Percentiles rank a stretch among this genome's conserved stretches.
These are phyloP conservation scores for Oemleria cerasiformis DNA, from an alignment of 306 rosid genomes.

Conservation along the genomic window DNA sequence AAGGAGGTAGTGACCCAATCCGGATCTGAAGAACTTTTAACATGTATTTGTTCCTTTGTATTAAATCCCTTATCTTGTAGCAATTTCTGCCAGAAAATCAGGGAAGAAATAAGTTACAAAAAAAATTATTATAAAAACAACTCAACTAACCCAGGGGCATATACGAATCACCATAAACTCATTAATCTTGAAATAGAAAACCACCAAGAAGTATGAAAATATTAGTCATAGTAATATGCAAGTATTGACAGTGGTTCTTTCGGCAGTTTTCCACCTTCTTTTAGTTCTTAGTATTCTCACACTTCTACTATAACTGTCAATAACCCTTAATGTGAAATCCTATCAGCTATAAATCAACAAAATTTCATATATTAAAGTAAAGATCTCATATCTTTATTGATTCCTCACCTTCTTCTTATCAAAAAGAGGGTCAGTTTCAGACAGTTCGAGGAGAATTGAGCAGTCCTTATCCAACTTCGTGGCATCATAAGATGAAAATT, in stretches of 20 bases:
- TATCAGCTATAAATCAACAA: neutral
- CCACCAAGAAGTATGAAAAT: neutral
- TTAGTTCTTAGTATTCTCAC: neutral
- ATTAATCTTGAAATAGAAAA: neutral
- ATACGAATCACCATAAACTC: constrained; percentile 1
- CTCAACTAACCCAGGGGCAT: constrained; percentile 13
- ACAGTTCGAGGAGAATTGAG: constrained; percentile 57
- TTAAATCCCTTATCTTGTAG: constrained; percentile 54
- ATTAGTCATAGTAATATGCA: neutral
- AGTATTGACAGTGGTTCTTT: neutral
- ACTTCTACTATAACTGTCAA: constrained; percentile 11
- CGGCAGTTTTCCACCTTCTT: no score
- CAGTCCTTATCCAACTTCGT: constrained; percentile 38
- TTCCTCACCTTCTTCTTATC: constrained; percentile 60
- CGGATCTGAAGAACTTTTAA: constrained; percentile 34
- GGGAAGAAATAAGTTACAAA: constrained; percentile 18
- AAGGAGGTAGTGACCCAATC: constrained; percentile 37
- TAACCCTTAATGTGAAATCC: constrained; percentile 1
- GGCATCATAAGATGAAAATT: constrained; percentile 16
- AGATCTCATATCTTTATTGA: neutral
- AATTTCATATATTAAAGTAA: no score
- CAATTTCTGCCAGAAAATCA: constrained; percentile 45
- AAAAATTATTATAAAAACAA: constrained; percentile 15
- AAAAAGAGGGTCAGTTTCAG: constrained; percentile 52
- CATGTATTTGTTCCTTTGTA: constrained; percentile 47